These are phyloP conservation scores for Tolypocladium sp. DNA, from an alignment of 2,329 filamentous ascomycete species.

Conservation along the genomic window DNA sequence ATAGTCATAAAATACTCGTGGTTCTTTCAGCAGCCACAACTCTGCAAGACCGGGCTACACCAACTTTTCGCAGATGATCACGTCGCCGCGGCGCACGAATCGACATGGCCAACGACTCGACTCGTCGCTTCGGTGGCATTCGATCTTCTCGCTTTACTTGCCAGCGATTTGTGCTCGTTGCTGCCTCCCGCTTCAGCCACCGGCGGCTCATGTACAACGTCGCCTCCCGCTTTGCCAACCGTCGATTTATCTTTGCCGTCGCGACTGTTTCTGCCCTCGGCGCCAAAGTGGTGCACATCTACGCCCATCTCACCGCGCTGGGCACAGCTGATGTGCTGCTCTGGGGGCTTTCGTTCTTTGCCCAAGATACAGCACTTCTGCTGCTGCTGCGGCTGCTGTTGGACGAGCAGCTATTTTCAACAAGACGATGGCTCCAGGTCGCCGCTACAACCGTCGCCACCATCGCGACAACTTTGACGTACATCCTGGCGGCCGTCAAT, in stretches of 20 bases:
- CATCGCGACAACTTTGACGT: conserved; percentile 6
- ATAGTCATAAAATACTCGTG: background rate
- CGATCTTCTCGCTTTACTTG: background rate
- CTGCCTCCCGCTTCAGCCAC: background rate
- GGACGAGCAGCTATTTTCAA: conserved; percentile 9
- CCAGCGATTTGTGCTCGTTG: background rate
- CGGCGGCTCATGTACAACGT: background rate
- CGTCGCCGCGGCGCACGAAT: background rate
- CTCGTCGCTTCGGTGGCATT: background rate
- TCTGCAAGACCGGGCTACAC: background rate
- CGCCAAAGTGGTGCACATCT: conserved; percentile 22
- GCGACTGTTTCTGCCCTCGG: conserved; percentile 17
- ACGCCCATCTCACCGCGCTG: conserved; percentile 20
- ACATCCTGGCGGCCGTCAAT: conserved; percentile 10
- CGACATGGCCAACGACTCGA: background rate
- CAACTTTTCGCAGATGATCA: background rate
- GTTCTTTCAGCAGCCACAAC: background rate
- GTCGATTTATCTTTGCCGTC: conserved; percentile 21
- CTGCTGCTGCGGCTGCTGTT: conserved; percentile 21
- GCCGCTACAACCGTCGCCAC: background rate
- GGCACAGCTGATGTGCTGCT: conserved; percentile 16
- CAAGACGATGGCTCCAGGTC: conserved; percentile 9
- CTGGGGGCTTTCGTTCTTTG: conserved; percentile 25
- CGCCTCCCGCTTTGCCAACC: conserved; percentile 15
- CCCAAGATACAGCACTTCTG: conserved; percentile 21